Evolutionary conservation across 345 rosid species (phyloP).

Genomic region (Clausena lansium): DNA sequence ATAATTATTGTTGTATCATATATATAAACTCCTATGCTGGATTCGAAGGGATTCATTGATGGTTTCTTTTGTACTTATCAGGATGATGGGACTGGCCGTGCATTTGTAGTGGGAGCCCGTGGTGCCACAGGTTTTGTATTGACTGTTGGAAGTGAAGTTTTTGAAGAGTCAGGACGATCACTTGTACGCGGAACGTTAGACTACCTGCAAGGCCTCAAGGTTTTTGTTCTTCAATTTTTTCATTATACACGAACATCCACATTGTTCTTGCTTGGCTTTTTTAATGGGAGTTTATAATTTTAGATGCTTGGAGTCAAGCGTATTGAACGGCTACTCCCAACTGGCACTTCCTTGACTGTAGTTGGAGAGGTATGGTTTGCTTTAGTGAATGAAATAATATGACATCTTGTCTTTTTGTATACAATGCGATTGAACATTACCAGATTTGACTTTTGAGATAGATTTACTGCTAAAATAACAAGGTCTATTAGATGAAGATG

Average conservation of each 20-base stretch:
- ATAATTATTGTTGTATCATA: slow-evolving; percentile 4
- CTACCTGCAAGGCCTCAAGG: slow-evolving; percentile 96
- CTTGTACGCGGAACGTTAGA: slow-evolving; percentile 92
- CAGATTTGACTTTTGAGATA: not conserved
- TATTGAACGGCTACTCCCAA: slow-evolving; percentile 87
- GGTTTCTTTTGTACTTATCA: slow-evolving; percentile 18
- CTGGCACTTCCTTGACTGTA: slow-evolving; percentile 86
- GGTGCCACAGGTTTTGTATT: slow-evolving; percentile 65
- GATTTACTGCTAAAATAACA: not conserved
- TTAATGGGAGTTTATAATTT: slow-evolving; percentile 23
- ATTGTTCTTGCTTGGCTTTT: slow-evolving; percentile 11
- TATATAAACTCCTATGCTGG: not conserved
- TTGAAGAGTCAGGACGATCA: slow-evolving; percentile 94
- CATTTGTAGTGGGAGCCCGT: slow-evolving; percentile 68
- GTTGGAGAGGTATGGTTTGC: slow-evolving; percentile 81
- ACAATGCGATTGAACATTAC: not conserved
- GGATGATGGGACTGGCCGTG: slow-evolving; percentile 89
- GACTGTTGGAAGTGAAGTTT: slow-evolving; percentile 73
- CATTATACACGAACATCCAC: not conserved
- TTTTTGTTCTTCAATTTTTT: slow-evolving; percentile 23
- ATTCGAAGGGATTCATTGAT: not conserved
- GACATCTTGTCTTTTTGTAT: not conserved
- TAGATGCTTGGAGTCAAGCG: slow-evolving; percentile 99
- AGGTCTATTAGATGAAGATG: not conserved
- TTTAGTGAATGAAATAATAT: not conserved